A percentile compares a stretch with the other conserved stretches of the same genome.
Evolutionary conservation across 495 filamentous ascomycete genomes (phyloP).

Genomic region (Lepidopterella palustris): DNA sequence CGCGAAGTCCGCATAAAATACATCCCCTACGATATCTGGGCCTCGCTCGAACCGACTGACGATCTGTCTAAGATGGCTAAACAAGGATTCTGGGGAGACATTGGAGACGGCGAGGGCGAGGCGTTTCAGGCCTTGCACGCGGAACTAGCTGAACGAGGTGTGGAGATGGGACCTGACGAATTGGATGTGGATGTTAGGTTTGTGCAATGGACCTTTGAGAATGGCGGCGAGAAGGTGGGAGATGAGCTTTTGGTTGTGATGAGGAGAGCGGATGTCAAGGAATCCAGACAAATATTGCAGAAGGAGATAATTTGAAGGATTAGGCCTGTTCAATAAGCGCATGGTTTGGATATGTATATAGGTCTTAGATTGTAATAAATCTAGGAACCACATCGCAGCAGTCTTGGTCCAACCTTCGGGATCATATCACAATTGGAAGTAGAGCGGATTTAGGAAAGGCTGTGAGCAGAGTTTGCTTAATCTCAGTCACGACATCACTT

Average conservation of each 20-base stretch:
- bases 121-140: constrained; percentile 14
- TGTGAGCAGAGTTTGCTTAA: no score
- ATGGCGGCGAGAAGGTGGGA: constrained; percentile 5
- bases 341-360: no score
- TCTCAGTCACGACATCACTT: not conserved
- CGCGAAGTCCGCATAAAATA: constrained; percentile 19
- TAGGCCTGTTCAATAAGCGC: no score
- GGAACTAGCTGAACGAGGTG: constrained; percentile 4
- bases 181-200: constrained; percentile 8
- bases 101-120: constrained; percentile 11
- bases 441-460: no score
- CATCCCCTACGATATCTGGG: constrained; percentile 17
- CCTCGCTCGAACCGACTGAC: constrained; percentile 13
- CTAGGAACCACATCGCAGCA: no score
- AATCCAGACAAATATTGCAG: not conserved
- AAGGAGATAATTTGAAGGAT: not conserved
- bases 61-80: constrained; percentile 9
- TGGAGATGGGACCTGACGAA: not conserved
- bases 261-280: not conserved
- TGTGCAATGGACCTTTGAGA: constrained; percentile 16
- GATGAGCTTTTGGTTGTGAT: constrained; percentile 22
- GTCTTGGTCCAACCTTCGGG: no score
- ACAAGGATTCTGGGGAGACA: constrained; percentile 12
- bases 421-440: no score
- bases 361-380: no score